A percentile compares a stretch with the other conserved stretches of the same genome.
These are phyloP conservation scores for Solanum lycopersicoides DNA, from an alignment of 257 asterid genomes.

Conservation along the genomic window DNA sequence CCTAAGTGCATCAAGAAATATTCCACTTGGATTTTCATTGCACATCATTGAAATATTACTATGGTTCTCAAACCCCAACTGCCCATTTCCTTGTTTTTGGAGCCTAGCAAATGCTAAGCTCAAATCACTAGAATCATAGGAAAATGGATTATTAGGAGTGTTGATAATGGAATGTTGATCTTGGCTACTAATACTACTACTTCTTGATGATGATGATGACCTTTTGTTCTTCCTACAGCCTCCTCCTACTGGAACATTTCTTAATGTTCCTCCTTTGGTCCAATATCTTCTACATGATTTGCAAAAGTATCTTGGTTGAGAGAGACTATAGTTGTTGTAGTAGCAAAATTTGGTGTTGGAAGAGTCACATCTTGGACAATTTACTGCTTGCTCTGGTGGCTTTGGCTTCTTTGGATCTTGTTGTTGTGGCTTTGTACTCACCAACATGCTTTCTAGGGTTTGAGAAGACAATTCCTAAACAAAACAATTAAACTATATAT, in stretches of 20 bases:
- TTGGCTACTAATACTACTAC: conserved; percentile 24
- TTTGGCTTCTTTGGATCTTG: conserved; percentile 60
- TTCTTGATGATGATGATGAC: conserved; percentile 36
- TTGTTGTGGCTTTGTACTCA: conserved; percentile 47
- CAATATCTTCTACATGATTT: conserved; percentile 87
- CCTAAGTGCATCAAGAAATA: conserved; percentile 21
- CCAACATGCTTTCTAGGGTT: conserved; percentile 80
- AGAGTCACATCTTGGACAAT: conserved; percentile 92
- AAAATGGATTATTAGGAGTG: neutral
- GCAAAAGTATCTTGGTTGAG: conserved; percentile 94
- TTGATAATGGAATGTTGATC: conserved; percentile 14
- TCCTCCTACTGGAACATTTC: conserved; percentile 96
- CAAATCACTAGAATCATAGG: conserved; percentile 45
- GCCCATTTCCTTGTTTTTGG: conserved; percentile 39
- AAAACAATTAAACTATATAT: neutral
- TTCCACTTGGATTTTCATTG: neutral
- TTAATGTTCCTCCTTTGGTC: conserved; percentile 89
- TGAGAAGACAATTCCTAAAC: conserved; percentile 61
- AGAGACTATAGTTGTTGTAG: conserved; percentile 93
- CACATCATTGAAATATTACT: conserved; percentile 21
- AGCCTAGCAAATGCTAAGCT: conserved; percentile 54
- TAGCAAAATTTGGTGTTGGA: conserved; percentile 84
- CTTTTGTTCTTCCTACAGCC: conserved; percentile 78
- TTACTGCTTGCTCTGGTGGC: conserved; percentile 53
- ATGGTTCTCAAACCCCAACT: conserved; percentile 21